Evolutionary conservation across 2,329 filamentous ascomycete genomes (phyloP), one percentile per base, ranked within the genome.

Genomic region (Myriosclerotinia scirpicola): DNA sequence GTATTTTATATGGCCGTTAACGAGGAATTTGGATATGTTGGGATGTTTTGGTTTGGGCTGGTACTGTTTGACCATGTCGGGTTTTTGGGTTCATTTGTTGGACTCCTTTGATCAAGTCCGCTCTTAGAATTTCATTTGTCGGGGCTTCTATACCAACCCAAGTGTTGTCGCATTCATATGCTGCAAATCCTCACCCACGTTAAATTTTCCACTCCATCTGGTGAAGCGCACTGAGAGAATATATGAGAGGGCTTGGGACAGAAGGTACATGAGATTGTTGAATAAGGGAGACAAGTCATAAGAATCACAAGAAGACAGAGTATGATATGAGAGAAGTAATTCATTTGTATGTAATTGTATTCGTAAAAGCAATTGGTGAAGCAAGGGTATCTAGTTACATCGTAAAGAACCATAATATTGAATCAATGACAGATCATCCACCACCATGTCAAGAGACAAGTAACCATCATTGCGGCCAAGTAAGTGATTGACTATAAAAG

Each of bases 311-410:
- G 8, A 30, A 44, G 2, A 8, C 17, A 46, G 3, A 30, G 11
- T 34, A 22, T 6, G 2, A 30, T 2, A 14, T n/a, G 42, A 14
- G 15, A 20, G 5, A 2, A 30, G 9, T 46, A 17, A n/a, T 46
- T 46, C 5, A 11, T 46, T 48, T n/a, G 5, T 34, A 20, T 9
- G 3, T n/a, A 46, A 34, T 34, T 12, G 11, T 17, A 11, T 34
- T 4, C 11, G 26, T 36, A 22, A 14, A 46, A 20, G 55, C 22
- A 30, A 30, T 55, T 22, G 20, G 26, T 20, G 4, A 7, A 36
- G 26, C 26, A 30, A 46, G 40, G 26, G 42, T 58, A 59, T 46
- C 22, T 56, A 59, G 55, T 34, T 59, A 59, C 42, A 60, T 38
- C 14, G 1, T 22, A 11, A 3, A 60, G 14, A 50, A 36, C 3